Conservation (phyloP, 2,329 filamentous ascomycete genomes). For the Coniosporium tulheliwenetii region DNA sequence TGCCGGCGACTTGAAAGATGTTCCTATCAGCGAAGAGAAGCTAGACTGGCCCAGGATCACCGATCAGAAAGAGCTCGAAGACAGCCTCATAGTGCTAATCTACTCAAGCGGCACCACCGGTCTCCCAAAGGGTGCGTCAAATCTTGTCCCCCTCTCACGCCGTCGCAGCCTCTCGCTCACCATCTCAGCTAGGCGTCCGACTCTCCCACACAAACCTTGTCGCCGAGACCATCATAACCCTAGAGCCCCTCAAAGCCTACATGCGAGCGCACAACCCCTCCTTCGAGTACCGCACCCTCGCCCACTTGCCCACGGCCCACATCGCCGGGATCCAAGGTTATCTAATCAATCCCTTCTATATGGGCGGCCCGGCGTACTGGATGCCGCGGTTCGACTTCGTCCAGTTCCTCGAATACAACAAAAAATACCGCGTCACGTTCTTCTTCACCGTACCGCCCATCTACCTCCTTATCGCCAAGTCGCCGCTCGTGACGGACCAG, state of each 20-base stretch:
- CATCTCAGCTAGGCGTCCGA: constrained; percentile 7
- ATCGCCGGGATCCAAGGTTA: constrained; percentile 24
- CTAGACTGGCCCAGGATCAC: constrained; percentile 40
- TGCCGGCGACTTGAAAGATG: constrained; percentile 14
- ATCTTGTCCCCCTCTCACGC: too few relatives aligned
- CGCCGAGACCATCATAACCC: constrained; percentile 3
- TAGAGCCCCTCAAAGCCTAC: not conserved
- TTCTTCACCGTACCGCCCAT: constrained; percentile 48
- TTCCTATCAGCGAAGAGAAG: constrained; percentile 7
- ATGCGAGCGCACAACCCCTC: not conserved
- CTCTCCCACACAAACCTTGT: constrained; percentile 13
- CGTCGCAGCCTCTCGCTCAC: too few relatives aligned
- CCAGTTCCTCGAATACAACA: constrained; percentile 37
- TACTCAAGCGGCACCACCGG: constrained; percentile 33
- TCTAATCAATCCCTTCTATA: constrained; percentile 22
- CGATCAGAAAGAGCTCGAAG: constrained; percentile 29
- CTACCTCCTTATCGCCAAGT: constrained; percentile 43
- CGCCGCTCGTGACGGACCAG: constrained; percentile 37
- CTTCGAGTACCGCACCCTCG: constrained; percentile 17
- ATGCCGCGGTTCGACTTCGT: constrained; percentile 44
- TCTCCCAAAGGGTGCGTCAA: constrained; percentile 23
- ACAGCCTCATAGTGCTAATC: constrained; percentile 28
- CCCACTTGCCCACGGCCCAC: constrained; percentile 24
- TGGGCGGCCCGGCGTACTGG: constrained; percentile 37
- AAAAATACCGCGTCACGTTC: constrained; percentile 33